Evolutionary conservation across 2,329 filamentous ascomycete genomes (phyloP).

Genomic region (Cladosporium sp.): DNA sequence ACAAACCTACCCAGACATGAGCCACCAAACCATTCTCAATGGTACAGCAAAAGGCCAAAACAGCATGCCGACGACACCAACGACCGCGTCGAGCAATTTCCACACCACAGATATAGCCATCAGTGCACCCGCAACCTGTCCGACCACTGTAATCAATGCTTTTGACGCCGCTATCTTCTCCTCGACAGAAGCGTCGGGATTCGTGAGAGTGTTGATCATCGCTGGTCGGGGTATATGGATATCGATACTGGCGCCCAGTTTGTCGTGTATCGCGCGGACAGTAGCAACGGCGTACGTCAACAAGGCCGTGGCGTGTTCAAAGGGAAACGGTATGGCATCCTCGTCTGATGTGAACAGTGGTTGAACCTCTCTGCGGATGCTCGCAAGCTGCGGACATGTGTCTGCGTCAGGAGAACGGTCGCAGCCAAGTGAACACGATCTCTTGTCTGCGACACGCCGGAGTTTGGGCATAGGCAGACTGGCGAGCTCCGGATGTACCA

Average conservation of each 20-base stretch:
- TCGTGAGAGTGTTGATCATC: slow-evolving; percentile 17
- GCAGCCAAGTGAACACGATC: slow-evolving; percentile 21
- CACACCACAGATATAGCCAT: slow-evolving; percentile 24
- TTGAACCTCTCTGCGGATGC: neutral
- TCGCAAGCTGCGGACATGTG: slow-evolving; percentile 12
- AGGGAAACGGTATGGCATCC: neutral
- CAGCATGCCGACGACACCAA: slow-evolving; percentile 23
- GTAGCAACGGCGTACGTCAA: neutral
- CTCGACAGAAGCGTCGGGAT: slow-evolving; percentile 16
- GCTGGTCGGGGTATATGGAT: slow-evolving; percentile 18
- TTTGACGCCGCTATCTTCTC: slow-evolving; percentile 25
- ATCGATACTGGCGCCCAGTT: neutral
- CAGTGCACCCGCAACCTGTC: slow-evolving; percentile 22
- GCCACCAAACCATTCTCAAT: slow-evolving; percentile 24
- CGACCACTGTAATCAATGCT: slow-evolving; percentile 19
- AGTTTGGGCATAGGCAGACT: slow-evolving; percentile 18
- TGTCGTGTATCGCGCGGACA: neutral
- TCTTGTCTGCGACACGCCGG: neutral
- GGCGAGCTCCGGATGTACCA: slow-evolving; percentile 28
- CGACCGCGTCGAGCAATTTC: slow-evolving; percentile 23
- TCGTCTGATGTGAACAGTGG: neutral
- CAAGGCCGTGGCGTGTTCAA: neutral
- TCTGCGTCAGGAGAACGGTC: slow-evolving; percentile 14
- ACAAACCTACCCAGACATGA: slow-evolving; percentile 13
- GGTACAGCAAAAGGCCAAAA: slow-evolving; percentile 29